phyloP scores from a whole-genome alignment of 768 basidiomycete genomes.

The Peribolospora kevripleyi region DNA sequence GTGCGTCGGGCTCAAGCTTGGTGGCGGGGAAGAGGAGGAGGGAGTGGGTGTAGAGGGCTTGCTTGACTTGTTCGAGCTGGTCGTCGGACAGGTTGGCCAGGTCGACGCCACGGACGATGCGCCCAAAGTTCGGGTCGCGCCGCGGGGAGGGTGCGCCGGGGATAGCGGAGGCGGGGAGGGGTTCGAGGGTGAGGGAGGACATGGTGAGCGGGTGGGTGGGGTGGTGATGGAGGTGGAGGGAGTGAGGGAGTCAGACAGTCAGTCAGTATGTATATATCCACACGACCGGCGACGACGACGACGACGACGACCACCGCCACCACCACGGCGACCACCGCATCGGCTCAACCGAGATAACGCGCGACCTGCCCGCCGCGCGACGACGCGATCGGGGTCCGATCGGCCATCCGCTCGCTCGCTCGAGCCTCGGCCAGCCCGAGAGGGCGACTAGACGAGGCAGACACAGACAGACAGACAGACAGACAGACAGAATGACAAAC shows the following conservation, averaged over 20 bases:
- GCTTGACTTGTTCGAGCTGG: constrained; percentile 3
- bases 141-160: no score
- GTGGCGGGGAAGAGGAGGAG: constrained; percentile 11
- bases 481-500: no score
- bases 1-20: background rate
- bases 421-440: no score
- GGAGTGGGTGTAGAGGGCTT: constrained; percentile 11
- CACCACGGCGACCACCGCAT: background rate
- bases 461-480: no score
- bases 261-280: background rate
- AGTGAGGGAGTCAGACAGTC: background rate
- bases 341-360: background rate
- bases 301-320: constrained; percentile 5
- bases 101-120: constrained; percentile 1
- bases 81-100: constrained; percentile 3
- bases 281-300: background rate
- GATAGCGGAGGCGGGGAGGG: no score
- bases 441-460: no score
- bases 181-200: no score
- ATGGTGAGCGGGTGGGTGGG: background rate
- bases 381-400: no score
- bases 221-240: background rate
- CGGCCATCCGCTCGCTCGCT: no score
- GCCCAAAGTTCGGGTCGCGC: no score
- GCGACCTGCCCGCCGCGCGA: no score